Conservation (phyloP, 768 basidiomycete species). For the Phlegmacium glaucopus region DNA sequence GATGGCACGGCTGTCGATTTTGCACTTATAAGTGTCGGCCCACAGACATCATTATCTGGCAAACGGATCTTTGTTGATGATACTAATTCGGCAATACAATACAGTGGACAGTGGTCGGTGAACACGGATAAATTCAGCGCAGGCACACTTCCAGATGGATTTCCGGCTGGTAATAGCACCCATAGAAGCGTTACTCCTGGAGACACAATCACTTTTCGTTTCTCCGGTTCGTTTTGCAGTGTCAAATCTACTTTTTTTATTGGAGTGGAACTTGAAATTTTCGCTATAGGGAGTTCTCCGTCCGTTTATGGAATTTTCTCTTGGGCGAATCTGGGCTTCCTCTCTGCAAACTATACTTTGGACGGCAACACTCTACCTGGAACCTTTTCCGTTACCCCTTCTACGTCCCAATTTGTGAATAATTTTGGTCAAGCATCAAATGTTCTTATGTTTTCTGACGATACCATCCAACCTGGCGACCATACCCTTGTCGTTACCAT, state of each 20-base stretch:
- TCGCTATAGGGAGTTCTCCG: conserved; percentile 16
- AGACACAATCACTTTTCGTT: conserved; percentile 18
- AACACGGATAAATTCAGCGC: conserved; percentile 8
- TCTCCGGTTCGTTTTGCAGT: conserved; percentile 15
- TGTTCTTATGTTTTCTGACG: conserved; percentile 6
- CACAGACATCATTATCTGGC: conserved; percentile 16
- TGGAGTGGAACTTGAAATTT: no score
- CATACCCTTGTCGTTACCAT: conserved; percentile 16
- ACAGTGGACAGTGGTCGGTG: conserved; percentile 16
- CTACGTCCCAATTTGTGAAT: conserved; percentile 9
- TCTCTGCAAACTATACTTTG: conserved; percentile 22
- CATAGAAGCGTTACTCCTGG: conserved; percentile 13
- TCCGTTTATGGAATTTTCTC: conserved; percentile 23
- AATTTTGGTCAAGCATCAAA: conserved; percentile 10
- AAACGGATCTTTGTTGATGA: conserved; percentile 23
- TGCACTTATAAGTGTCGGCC: conserved; percentile 19
- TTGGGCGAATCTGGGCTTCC: conserved; percentile 18
- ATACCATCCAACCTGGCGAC: conserved; percentile 6
- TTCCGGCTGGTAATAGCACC: conserved; percentile 15
- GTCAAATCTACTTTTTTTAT: background rate
- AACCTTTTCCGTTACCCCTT: conserved; percentile 15
- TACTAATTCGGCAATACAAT: conserved; percentile 16
- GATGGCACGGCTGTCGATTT: conserved; percentile 21
- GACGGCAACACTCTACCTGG: conserved; percentile 14
- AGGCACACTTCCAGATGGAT: conserved; percentile 14